These are phyloP conservation scores for Juncus effusus DNA, from an alignment of 176 grass and related monocot genomes.

Conservation along the genomic window DNA sequence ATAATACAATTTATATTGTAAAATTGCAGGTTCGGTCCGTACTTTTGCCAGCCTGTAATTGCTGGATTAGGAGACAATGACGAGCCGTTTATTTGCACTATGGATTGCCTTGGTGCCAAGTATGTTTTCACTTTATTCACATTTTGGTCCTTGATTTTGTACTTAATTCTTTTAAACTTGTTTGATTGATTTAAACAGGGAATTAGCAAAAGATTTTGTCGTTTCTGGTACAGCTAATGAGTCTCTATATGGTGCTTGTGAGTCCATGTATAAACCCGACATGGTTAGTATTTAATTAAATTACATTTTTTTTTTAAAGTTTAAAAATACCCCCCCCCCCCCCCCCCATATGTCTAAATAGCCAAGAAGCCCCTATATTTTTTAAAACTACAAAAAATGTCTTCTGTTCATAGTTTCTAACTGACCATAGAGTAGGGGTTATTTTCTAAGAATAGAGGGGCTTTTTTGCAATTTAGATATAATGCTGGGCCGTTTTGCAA, in stretches of 20 bases:
- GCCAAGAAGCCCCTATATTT: neutral
- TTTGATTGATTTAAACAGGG: constrained; percentile 47
- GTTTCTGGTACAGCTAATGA: constrained; percentile 88
- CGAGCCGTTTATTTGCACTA: constrained; percentile 93
- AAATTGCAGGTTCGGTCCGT: constrained; percentile 81
- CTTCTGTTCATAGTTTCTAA: neutral
- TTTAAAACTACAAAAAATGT: neutral
- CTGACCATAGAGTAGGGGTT: neutral
- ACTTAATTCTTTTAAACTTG: neutral
- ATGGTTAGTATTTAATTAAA: constrained; percentile 62
- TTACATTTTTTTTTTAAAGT: neutral
- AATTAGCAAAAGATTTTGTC: constrained; percentile 94
- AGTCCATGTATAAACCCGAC: constrained; percentile 95
- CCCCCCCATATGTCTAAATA: too few relatives aligned
- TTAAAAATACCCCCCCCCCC: neutral
- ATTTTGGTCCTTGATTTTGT: neutral
- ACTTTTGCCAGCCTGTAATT: constrained; percentile 91
- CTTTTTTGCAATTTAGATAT: neutral
- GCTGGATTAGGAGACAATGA: constrained; percentile 87
- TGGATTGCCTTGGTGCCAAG: constrained; percentile 99
- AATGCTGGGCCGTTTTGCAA: neutral
- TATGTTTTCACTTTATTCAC: constrained; percentile 38
- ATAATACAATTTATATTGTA: neutral
- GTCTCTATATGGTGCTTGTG: constrained; percentile 85
- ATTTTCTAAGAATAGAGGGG: neutral